Conservation (phyloP, 78 protist genomes). For the Dictyostelium purpureum region DNA sequence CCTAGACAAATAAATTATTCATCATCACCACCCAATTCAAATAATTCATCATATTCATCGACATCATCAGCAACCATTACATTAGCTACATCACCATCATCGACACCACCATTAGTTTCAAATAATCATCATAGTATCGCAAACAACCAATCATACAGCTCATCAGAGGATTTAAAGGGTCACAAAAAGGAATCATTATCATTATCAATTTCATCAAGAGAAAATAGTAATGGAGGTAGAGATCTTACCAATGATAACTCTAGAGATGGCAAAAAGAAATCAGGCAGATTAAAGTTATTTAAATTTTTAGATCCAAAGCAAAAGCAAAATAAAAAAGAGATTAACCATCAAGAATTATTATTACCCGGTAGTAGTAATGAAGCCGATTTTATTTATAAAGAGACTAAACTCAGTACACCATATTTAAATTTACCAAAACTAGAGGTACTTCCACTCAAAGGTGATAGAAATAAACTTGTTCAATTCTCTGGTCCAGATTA, state of each 20-base stretch:
- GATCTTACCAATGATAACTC: background rate
- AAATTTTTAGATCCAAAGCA: slow-evolving; percentile 9
- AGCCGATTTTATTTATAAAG: slow-evolving; percentile 3
- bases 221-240: background rate
- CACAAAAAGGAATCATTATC: no score
- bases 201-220: background rate
- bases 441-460: background rate
- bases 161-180: background rate
- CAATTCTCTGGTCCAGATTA: slow-evolving; percentile 62
- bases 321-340: background rate
- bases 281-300: background rate
- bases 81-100: background rate
- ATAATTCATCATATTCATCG: background rate
- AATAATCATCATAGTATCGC: background rate
- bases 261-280: background rate
- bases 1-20: background rate
- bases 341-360: background rate
- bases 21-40: background rate
- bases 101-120: background rate
- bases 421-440: slow-evolving; percentile 20
- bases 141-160: background rate
- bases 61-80: slow-evolving; percentile 16
- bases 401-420: background rate
- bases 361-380: background rate
- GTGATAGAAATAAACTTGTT: background rate